Percentiles rank a stretch among this genome's conserved stretches.
phyloP scores from a whole-genome alignment of 2,329 filamentous ascomycete species.

The Pyrenochaeta sp. region DNA sequence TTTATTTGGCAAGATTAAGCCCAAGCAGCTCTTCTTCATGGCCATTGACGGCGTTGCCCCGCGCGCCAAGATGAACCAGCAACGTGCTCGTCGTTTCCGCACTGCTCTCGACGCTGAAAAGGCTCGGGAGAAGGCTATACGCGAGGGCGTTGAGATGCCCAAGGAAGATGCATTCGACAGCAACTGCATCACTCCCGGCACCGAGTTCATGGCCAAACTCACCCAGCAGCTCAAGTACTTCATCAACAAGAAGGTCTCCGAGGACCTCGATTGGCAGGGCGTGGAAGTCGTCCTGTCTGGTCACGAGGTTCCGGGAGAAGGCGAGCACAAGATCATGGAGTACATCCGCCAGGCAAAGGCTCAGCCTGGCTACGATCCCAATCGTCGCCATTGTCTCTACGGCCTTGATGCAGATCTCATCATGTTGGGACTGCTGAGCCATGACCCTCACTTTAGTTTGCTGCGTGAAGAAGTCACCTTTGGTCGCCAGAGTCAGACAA shows the following conservation, averaged over 20 bases:
- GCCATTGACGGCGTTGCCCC: conserved; percentile 97
- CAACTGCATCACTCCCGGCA: conserved; percentile 98
- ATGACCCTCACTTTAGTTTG: conserved; percentile 97
- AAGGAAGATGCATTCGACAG: conserved; percentile 97
- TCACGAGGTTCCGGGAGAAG: conserved; percentile 96
- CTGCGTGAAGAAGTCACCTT: conserved; percentile 98
- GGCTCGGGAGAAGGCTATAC: conserved; percentile 89
- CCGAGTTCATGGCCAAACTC: conserved; percentile 96
- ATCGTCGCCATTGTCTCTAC: conserved; percentile 95
- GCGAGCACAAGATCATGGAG: conserved; percentile 99
- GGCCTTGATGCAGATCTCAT: conserved; percentile 97
- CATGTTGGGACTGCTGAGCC: conserved; percentile 96
- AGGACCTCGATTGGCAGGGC: conserved; percentile 96
- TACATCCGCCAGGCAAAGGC: conserved; percentile 98
- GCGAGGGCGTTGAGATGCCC: conserved; percentile 88
- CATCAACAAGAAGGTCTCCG: conserved; percentile 97
- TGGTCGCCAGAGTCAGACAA: conserved; percentile 83
- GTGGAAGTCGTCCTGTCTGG: conserved; percentile 96
- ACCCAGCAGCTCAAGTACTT: conserved; percentile 96
- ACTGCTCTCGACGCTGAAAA: conserved; percentile 90
- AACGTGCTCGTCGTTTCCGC: conserved; percentile 91
- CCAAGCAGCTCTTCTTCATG: conserved; percentile 99
- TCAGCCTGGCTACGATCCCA: conserved; percentile 89
- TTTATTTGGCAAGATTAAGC: conserved; percentile 97
- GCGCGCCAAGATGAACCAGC: conserved; percentile 99